Evolutionary conservation across 2,329 filamentous ascomycete genomes (phyloP), one percentile per base, ranked within the genome.

Genomic region (Penicillium sp.): DNA sequence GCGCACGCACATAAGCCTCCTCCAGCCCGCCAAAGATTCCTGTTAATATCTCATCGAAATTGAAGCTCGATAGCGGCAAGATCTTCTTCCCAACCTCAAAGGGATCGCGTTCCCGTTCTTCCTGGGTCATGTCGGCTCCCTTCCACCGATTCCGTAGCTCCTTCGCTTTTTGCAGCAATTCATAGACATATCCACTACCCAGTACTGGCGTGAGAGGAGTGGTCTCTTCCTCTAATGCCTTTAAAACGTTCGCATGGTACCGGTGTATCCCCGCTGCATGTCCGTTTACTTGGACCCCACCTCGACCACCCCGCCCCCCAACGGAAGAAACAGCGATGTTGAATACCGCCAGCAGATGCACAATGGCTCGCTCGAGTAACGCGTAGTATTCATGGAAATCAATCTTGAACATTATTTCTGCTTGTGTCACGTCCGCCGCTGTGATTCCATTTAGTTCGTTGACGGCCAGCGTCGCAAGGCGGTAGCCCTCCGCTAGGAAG

Each of bases 361-460:
- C 86, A 8, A 91, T 78, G 0, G 87, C 87, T 29, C 89, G 84
- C 73, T 91, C 89, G 7, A 91, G 82, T 35, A 90, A 80, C 51
- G 85, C 84, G 75, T 91, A 91, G 71, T 88, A 91, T 67, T 91
- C 89, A 73, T 89, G 86, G 61, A 91, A 91, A 67, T 91, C 89
- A 8, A 91, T 80, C 70, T 91, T 90, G 77, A 91, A 91, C 80
- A 90, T 90, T 16, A 84, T 80, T 70, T 88, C 85, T 0, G 82
- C 82, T 14, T 72, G 62, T 1, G 63, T 50, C 45, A 68, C 54
- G n/a, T 67, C 67, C 3, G 61, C 62, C 8, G 37, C 11, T 2
- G 53, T 35, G 6, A 44, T 13, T 13, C 68, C 64, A n/a, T 65
- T 55, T 3, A 26, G 19, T 7, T 54, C 44, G 11, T 70, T 67